Conservation (phyloP, 1,284 basidiomycete species). For the Ceratobasidium sp. region DNA sequence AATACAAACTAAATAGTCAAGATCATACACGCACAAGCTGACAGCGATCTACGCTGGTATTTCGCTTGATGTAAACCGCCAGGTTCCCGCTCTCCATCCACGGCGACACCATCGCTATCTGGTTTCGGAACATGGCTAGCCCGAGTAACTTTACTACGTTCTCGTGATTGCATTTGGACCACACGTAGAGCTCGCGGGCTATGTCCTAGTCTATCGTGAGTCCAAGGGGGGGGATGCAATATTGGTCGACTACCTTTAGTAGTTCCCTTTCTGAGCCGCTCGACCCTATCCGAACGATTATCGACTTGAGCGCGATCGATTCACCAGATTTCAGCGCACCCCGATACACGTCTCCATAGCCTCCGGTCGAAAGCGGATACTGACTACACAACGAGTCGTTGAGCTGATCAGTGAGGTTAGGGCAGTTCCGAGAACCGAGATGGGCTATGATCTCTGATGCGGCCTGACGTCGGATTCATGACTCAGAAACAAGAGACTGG, state of each 20-base stretch:
- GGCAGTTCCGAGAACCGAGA: not conserved
- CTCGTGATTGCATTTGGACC: conserved; percentile 12
- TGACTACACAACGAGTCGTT: not conserved
- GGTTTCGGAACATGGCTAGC: not conserved
- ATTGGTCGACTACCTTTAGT: not conserved
- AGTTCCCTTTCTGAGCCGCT: not conserved
- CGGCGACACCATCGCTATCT: too few relatives aligned
- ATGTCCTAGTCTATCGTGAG: not conserved
- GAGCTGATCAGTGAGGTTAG: not conserved
- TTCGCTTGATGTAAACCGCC: not conserved
- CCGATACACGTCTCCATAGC: not conserved
- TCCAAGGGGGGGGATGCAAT: not conserved
- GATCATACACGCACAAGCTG: not conserved
- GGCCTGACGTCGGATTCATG: too few relatives aligned
- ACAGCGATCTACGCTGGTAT: not conserved
- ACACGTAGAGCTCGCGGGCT: conserved; percentile 1
- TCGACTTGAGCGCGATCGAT: not conserved
- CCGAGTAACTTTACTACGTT: not conserved
- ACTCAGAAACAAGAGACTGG: too few relatives aligned
- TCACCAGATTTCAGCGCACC: not conserved
- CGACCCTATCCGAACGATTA: not conserved
- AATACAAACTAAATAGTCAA: not conserved
- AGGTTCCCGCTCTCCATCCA: not conserved
- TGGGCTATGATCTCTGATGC: not conserved
- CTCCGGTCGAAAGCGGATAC: not conserved